Base-by-base conservation (phyloP, 108 stramenopile genomes). In the Pseudonitzschia pungens region DNA sequence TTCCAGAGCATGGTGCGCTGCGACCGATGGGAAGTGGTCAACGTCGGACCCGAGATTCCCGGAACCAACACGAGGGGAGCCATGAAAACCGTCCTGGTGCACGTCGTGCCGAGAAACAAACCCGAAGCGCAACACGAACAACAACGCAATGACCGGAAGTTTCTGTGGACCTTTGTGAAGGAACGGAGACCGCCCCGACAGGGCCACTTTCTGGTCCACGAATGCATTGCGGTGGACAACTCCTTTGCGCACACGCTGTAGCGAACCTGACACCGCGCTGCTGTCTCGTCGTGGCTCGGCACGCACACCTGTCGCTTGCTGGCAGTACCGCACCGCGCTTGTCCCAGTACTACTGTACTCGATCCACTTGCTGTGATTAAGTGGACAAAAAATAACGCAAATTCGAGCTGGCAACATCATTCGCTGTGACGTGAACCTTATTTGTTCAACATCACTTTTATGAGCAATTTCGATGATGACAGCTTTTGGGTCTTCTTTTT, bases 161-260 rank as follows among this genome's bases (percentile, higher is more conserved):
- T 87, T 62, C 56, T 85, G 26, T 90, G 92, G 92, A 87, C 92
- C 16, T 55, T 93, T 57, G 82, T 85, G 60, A 81, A 87, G 55
- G 89, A 90, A 74, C 77, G 89, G n/a, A 77, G 89, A 52, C 92
- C 92, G 40, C 89, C 92, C 50, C 78, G 86, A 72, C 89, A 90
- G 69, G 84, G 82, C 40, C 82, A 84, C 62, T 93, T 87, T 86
- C 73, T 90, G 41, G 84, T 93, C 15, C 88, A 90, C 59, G 92
- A 93, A 81, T 88, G 88, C 65, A 75, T 93, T 50, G 85, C 71
- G 55, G 76, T 79, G 22, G 85, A 87, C 32, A 83, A 85, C 64
- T 84, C 86, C 9, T 79, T 77, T 52, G 69, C 65, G 1, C 68
- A 73, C 33, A 89, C 88, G 26, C 45, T 28, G 29, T 83, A 51